A percentile compares a stretch with the other conserved stretches of the same genome.
Conservation (phyloP, 441 rosid genomes). For the Populus tomentosa region DNA sequence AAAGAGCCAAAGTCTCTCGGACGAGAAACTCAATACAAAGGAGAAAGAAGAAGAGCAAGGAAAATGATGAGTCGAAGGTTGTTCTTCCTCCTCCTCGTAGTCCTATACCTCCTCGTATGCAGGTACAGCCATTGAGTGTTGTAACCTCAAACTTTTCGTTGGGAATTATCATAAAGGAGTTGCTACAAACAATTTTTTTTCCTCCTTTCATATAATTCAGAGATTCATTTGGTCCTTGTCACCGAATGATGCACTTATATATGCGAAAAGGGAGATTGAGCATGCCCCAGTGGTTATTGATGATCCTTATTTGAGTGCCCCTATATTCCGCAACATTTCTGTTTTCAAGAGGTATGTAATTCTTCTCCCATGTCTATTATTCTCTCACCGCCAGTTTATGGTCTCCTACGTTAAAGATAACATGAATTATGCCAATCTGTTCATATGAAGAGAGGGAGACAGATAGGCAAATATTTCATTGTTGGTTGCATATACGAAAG, state of each 20-base stretch:
- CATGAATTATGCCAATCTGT: background rate
- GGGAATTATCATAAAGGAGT: conserved; percentile 1
- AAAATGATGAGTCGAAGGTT: conserved; percentile 22
- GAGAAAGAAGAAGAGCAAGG: conserved; percentile 20
- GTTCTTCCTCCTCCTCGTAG: conserved; percentile 37
- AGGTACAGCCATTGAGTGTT: conserved; percentile 32
- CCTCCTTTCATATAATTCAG: conserved; percentile 28
- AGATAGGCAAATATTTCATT: background rate
- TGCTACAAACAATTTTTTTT: conserved; percentile 10
- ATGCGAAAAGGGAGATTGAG: conserved; percentile 64
- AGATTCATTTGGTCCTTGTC: conserved; percentile 55
- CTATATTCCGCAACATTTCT: conserved; percentile 59
- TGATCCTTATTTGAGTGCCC: conserved; percentile 50
- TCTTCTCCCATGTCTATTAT: background rate
- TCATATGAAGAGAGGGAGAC: background rate
- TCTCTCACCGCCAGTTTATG: background rate
- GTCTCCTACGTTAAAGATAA: background rate
- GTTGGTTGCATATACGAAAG: background rate
- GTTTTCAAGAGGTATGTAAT: conserved; percentile 60
- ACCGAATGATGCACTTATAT: conserved; percentile 51
- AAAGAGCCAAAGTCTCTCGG: conserved; percentile 4
- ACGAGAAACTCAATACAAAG: conserved; percentile 7
- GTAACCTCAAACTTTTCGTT: background rate
- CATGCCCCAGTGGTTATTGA: conserved; percentile 36
- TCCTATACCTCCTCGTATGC: conserved; percentile 31